Base-by-base conservation (phyloP, 352 stramenopile genomes). In the Pythium apleroticum region DNA sequence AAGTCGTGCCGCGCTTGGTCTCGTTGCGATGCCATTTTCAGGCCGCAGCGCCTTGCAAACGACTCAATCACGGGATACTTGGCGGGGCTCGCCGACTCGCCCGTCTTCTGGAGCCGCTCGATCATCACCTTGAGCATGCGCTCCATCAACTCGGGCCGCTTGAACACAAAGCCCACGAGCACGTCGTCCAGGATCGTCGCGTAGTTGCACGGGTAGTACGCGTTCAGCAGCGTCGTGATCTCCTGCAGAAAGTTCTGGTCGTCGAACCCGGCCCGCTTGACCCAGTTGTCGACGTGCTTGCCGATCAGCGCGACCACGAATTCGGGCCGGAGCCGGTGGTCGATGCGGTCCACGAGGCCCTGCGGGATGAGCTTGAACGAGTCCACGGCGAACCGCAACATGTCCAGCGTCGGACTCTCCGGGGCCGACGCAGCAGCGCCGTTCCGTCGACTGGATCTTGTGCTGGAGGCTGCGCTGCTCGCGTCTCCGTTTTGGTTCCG, bases 181-280 rank as follows among this genome's bases (percentile, higher is more conserved):
- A 96, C 80, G 62, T 96, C 80, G 55, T 96, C 88, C 56, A 96
- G 68, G 56, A 96, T 72, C 27, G 84, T 93, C 20, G 88, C 69
- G 60, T 96, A 90, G 48, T 71, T 79, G 61, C 84, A 95, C 45
- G 88, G 88, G 63, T 94, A 96, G 57, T 93, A 94, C 14, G 82
- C 83, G 11, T 81, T 85, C 37, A 96, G 72, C 39, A 93, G 65
- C 43, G 78, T 88, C 33, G 73, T 84, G 33, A 91, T 61, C 61
- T 95, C 86, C 22, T 84, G 69, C 9, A 91, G 30, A 57, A 96
- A 96, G 41, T 76, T 78, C 31, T 63, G 56, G 41, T 70, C 66
- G 1, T 78, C 84, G 57, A 95, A 93, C 28, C 83, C 81, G 6
- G 84, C 73, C 20, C 79, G 73, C 37, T 68, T 71, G 53, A 85